Base-by-base conservation (phyloP, 2,329 filamentous ascomycete species). In the Pseudogymnoascus sp. region DNA sequence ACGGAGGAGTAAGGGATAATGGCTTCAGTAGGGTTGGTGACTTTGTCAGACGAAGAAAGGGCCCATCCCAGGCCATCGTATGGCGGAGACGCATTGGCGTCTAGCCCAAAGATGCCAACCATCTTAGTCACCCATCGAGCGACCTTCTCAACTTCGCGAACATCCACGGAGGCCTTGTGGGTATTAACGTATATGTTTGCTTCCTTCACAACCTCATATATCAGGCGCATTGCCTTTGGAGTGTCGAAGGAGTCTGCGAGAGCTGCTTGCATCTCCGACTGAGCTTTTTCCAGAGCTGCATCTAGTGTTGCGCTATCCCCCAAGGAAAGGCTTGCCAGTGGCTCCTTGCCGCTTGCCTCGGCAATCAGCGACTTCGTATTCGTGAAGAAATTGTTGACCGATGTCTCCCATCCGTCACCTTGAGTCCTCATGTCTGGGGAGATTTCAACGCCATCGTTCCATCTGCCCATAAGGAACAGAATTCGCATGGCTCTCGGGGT, bases 361-460 rank as follows among this genome's bases (percentile, higher is more conserved):
- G 75, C 75, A 13, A 84, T 71, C 42, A 83, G 75, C 0, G 84
- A 80, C 70, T 84, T 84, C 25, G 79, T 78, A 60, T 81, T 83
- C 62, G 76, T 78, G 68, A 85, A 86, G 70, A 84, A 85, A 68
- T 84, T 85, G 73, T 89, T 89, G 31, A 96, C 78, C 15, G 87
- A 88, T 59, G 86, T 85, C 72, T 97, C 92, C 89, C 91, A 96
- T 48, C 81, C 84, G 63, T 86, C 84, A 5, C 89, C 89, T 68
- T 87, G 84, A 44, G 85, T 85, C 63, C 90, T 82, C 76, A 96
- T 86, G 62, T 92, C 91, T 1, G 89, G 86, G 0, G 91, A 93
- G 65, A 97, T 94, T 71, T 97, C 93, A 33, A 97, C 87, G 1
- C 91, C 90, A 59, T 96, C 90, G 68, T 91, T 90, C 92, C 93